Percentiles rank a stretch among this genome's conserved stretches.
Conservation (phyloP, 768 basidiomycete genomes). For the Roridomyces roridus region DNA sequence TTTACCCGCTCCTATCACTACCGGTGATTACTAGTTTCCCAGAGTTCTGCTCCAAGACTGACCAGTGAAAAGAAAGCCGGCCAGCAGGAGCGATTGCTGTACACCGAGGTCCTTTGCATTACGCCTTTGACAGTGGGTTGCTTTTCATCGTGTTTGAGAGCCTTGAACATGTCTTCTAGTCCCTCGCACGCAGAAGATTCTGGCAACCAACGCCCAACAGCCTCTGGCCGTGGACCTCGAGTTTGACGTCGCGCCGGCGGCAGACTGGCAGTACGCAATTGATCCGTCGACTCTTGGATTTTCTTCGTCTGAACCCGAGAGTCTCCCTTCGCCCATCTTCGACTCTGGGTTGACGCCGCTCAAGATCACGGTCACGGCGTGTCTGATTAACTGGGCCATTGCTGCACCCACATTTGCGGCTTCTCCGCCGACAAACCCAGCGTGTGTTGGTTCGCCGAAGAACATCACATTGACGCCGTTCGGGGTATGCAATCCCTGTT, state of each 20-base stretch:
- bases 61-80: constrained; percentile 33
- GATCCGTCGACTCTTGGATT: constrained; percentile 44
- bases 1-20: constrained; percentile 43
- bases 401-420: constrained; percentile 42
- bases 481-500: constrained; percentile 30
- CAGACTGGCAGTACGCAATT: constrained; percentile 59
- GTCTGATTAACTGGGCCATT: constrained; percentile 38
- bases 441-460: constrained; percentile 28
- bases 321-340: constrained; percentile 37
- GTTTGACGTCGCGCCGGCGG: constrained; percentile 55
- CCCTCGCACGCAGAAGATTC: constrained; percentile 38
- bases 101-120: constrained; percentile 47
- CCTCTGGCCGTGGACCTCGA: constrained; percentile 55
- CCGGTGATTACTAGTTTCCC: constrained; percentile 27
- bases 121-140: constrained; percentile 42
- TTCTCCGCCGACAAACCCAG: constrained; percentile 33
- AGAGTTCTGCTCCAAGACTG: not conserved
- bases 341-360: constrained; percentile 41
- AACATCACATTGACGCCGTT: constrained; percentile 39
- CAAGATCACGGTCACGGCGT: constrained; percentile 41
- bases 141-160: not conserved
- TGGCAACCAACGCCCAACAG: constrained; percentile 48
- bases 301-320: constrained; percentile 23
- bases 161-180: constrained; percentile 20
- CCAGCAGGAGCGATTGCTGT: constrained; percentile 44